These are phyloP conservation scores for Calocybe gangraenosa DNA, from an alignment of 768 basidiomycete species.

Conservation along the genomic window DNA sequence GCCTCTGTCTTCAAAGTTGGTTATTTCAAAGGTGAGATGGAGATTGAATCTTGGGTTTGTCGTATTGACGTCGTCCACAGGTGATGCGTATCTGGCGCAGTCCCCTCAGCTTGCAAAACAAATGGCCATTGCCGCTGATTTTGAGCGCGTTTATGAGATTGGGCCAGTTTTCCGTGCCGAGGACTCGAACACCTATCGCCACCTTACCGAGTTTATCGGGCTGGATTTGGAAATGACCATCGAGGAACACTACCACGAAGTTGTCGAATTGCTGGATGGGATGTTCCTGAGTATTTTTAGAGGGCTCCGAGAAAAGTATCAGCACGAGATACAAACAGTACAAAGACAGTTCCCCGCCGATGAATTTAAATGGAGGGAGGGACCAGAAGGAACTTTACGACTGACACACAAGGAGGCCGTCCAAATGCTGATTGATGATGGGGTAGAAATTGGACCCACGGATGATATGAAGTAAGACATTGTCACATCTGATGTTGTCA, in stretches of 20 bases:
- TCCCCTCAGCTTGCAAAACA: constrained; percentile 98
- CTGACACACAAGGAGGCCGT: constrained; percentile 87
- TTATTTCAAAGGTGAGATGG: constrained; percentile 91
- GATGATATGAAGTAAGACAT: constrained; percentile 84
- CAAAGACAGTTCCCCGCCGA: constrained; percentile 90
- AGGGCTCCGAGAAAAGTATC: constrained; percentile 71
- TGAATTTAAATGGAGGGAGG: constrained; percentile 92
- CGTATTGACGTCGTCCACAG: constrained; percentile 33
- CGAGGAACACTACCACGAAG: constrained; percentile 98
- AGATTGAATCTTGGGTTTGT: background rate
- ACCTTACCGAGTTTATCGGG: constrained; percentile 97
- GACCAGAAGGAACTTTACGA: constrained; percentile 82
- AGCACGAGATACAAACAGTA: constrained; percentile 78
- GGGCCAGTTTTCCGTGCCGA: constrained; percentile 97
- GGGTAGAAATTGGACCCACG: constrained; percentile 68
- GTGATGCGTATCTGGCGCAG: constrained; percentile 89
- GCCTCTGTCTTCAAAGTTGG: constrained; percentile 96
- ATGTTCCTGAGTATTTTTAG: constrained; percentile 86
- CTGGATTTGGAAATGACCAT: constrained; percentile 99
- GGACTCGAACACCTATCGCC: constrained; percentile 94
- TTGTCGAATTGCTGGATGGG: constrained; percentile 85
- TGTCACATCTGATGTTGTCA: background rate
- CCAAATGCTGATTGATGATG: constrained; percentile 82
- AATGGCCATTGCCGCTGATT: constrained; percentile 98
- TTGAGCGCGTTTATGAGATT: constrained; percentile 97